These are phyloP conservation scores for Gymnopus androsaceus DNA, from an alignment of 1,284 basidiomycete genomes.

Conservation along the genomic window DNA sequence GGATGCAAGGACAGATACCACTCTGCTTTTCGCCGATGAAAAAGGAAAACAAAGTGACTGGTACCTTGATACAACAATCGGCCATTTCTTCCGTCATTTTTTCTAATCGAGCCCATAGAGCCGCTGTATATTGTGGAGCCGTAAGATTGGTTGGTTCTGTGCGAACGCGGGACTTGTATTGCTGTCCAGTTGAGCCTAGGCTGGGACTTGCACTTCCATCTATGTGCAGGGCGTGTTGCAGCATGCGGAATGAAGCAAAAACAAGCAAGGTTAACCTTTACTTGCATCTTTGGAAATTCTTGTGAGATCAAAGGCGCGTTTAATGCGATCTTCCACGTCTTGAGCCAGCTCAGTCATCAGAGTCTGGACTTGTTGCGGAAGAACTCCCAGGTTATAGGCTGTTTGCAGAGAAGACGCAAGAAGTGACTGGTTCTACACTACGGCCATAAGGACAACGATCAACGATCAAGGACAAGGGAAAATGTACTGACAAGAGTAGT, in stretches of 20 bases:
- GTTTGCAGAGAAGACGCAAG: conserved; percentile 93
- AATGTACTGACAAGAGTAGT: conserved; percentile 60
- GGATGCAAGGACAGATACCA: neutral
- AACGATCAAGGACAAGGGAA: conserved; percentile 6
- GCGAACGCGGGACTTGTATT: conserved; percentile 79
- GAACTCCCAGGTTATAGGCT: conserved; percentile 86
- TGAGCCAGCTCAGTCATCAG: conserved; percentile 83
- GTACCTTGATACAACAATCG: conserved; percentile 86
- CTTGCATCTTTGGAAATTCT: conserved; percentile 87
- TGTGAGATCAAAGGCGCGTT: conserved; percentile 81
- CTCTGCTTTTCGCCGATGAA: neutral
- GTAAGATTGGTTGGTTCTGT: conserved; percentile 85
- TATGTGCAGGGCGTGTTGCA: conserved; percentile 24
- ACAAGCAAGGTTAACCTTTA: conserved; percentile 56
- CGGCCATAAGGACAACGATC: neutral
- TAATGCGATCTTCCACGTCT: conserved; percentile 80
- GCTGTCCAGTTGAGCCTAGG: conserved; percentile 33
- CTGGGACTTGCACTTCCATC: conserved; percentile 37
- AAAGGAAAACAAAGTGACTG: conserved; percentile 14
- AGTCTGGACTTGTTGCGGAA: conserved; percentile 82
- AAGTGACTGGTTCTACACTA: conserved; percentile 77
- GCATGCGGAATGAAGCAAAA: conserved; percentile 2
- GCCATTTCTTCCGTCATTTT: conserved; percentile 86
- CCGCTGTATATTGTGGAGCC: conserved; percentile 78
- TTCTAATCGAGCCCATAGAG: conserved; percentile 84